Percentiles rank a stretch among this genome's conserved stretches.
Evolutionary conservation across 2,329 filamentous ascomycete genomes (phyloP).

Genomic region (Hymenoscyphus salicellus): DNA sequence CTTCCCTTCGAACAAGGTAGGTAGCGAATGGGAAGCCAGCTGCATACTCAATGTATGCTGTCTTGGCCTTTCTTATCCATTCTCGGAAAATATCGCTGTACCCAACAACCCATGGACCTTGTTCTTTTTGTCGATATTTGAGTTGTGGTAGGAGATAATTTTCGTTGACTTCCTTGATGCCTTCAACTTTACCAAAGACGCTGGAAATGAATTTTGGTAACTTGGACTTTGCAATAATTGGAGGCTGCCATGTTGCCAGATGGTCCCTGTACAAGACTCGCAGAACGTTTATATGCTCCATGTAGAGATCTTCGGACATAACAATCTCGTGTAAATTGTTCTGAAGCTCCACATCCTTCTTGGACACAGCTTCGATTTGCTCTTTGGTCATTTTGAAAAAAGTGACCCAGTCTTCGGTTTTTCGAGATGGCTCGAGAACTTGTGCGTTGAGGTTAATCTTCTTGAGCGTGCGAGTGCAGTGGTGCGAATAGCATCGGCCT

Average conservation of each 20-base stretch:
- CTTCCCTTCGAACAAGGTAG: conserved; percentile 79
- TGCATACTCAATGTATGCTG: conserved; percentile 88
- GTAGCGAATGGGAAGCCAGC: conserved; percentile 80
- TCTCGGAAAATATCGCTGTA: conserved; percentile 98
- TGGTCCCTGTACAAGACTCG: conserved; percentile 82
- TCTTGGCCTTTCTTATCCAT: conserved; percentile 93
- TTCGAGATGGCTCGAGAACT: conserved; percentile 64
- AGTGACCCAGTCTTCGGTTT: conserved; percentile 76
- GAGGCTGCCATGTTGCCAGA: conserved; percentile 67
- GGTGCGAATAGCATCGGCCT: conserved; percentile 86
- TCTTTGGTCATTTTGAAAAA: conserved; percentile 84
- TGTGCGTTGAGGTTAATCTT: conserved; percentile 85
- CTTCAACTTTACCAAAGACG: conserved; percentile 89
- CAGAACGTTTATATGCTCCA: conserved; percentile 83
- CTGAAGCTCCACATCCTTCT: conserved; percentile 88
- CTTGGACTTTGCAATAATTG: conserved; percentile 76
- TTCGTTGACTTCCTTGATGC: conserved; percentile 86
- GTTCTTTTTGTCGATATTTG: conserved; percentile 94
- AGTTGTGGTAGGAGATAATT: conserved; percentile 88
- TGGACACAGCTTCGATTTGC: conserved; percentile 65
- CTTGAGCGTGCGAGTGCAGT: conserved; percentile 90
- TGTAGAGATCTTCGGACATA: conserved; percentile 86
- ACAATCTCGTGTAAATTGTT: conserved; percentile 96
- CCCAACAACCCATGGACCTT: conserved; percentile 88
- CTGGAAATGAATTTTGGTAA: conserved; percentile 75